Percentiles rank a stretch among this genome's conserved stretches.
These are phyloP conservation scores for Vaccinium myrtillus DNA, from an alignment of 148 eudicot species.

Conservation along the genomic window DNA sequence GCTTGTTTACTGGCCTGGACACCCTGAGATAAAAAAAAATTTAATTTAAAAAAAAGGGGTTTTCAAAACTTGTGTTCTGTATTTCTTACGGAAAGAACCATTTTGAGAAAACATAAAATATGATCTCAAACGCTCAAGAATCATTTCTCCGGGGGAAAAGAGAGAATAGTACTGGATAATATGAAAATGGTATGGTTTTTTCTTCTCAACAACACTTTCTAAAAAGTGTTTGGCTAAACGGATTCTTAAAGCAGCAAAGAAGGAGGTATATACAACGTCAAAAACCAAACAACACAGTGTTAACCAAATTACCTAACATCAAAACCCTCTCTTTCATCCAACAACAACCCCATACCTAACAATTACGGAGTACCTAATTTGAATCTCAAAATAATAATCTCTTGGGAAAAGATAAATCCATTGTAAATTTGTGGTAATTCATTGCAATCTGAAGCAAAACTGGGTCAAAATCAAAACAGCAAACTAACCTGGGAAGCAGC, in stretches of 20 bases:
- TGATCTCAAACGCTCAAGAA: not conserved
- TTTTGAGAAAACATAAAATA: not conserved
- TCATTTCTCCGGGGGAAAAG: not conserved
- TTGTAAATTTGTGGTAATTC: not conserved
- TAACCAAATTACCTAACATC: not conserved
- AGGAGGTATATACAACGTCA: not conserved
- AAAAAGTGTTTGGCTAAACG: not conserved
- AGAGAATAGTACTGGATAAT: not conserved
- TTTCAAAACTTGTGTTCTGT: not conserved
- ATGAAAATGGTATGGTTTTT: not conserved
- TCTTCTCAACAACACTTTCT: not conserved
- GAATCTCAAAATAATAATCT: not conserved
- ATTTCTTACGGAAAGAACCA: not conserved
- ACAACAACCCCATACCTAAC: not conserved
- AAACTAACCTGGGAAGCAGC: not conserved
- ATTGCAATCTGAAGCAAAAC: not conserved
- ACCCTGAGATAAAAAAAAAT: too few species aligned
- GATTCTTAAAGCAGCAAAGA: not conserved
- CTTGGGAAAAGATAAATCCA: not conserved
- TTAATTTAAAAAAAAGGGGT: too few species aligned
- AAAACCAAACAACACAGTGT: not conserved
- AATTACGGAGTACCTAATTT: not conserved
- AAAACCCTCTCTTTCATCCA: not conserved
- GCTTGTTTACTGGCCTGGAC: not conserved
- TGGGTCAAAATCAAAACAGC: not conserved